Evolutionary conservation across 2,329 filamentous ascomycete species (phyloP).

Genomic region (Ophiocordyceps camponoti-floridani): DNA sequence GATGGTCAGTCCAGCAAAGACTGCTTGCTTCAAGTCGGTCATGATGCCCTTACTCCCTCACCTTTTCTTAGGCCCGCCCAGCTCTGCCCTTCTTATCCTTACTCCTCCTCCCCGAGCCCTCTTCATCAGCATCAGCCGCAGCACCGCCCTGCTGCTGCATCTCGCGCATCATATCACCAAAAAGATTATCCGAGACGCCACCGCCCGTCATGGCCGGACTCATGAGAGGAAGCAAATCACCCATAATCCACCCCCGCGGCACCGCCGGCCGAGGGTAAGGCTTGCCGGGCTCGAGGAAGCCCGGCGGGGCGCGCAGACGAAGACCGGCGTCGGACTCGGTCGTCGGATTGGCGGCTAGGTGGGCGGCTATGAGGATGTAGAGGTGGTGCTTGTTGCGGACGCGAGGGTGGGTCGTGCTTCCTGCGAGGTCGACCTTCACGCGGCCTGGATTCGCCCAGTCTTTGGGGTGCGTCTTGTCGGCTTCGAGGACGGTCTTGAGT

Average conservation of each 20-base stretch:
- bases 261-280: slow-evolving; percentile 55
- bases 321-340: slow-evolving; percentile 25
- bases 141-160: slow-evolving; percentile 35
- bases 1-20: too few species aligned
- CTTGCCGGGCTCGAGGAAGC: slow-evolving; percentile 11
- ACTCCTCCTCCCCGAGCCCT: slow-evolving; percentile 20
- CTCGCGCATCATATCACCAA: slow-evolving; percentile 94
- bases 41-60: too few species aligned
- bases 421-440: slow-evolving; percentile 53
- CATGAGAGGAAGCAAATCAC: slow-evolving; percentile 66
- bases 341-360: slow-evolving; percentile 64
- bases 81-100: slow-evolving; percentile 12
- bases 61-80: too few species aligned
- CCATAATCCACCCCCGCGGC: slow-evolving; percentile 84
- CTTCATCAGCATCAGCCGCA: slow-evolving; percentile 14
- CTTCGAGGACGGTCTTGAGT: slow-evolving; percentile 65
- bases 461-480: slow-evolving; percentile 81
- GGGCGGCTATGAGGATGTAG: slow-evolving; percentile 60
- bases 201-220: slow-evolving; percentile 82
- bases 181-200: slow-evolving; percentile 82
- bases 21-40: too few species aligned
- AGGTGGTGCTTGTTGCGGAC: slow-evolving; percentile 74
- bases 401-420: slow-evolving; percentile 13
- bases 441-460: slow-evolving; percentile 96
- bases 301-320: slow-evolving; percentile 25